Evolutionary conservation across 2,329 filamentous ascomycete species (phyloP), one percentile per base, ranked within the genome.

Genomic region (Colletotrichum melonis): DNA sequence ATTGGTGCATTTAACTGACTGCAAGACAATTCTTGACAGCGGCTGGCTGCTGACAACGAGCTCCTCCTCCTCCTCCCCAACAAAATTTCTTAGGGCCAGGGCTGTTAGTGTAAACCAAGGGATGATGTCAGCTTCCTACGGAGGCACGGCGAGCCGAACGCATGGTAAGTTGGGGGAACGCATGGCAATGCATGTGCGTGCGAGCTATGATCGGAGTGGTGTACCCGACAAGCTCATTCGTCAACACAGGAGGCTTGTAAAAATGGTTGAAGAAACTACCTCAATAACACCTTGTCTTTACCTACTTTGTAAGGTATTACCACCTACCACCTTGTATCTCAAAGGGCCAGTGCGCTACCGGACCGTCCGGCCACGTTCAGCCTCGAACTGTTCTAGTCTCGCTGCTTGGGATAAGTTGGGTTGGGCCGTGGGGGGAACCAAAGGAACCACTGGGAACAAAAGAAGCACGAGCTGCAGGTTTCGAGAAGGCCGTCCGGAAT

Each of bases 401-500:
- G 42, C 59, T 54, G 35, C 26, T 32, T 24, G 60, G 8, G 16
- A 38, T 30, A 11, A 42, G 38, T 42, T 42, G 38, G 38, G 38
- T 19, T 42, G 16, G 38, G 38, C 30, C 30, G 11, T 14, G 35
- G 14, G 12, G 30, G 30, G 30, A 8, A 38, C 4, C 35, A 38
- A 38, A 7, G 14, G 38, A 42, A 42, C 38, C 5, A 42, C 5
- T 49, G 42, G 19, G 42, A 55, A 55, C 46, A 30, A 64, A 22
- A 38, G 28, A 35, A 38, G 42, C 35, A 56, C n/a, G 26, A 63
- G 63, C 56, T 67, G 63, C 56, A 72, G 49, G 57, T 69, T 72
- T 72, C 65, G 69, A 72, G 69, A 72, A 72, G 69, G 46, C 52
- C 55, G 66, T 64, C 66, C 66, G 65, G 67, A 69, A n/a, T 54